Evolutionary conservation across 495 filamentous ascomycete species (phyloP), one percentile per base, ranked within the genome.

Genomic region (Xanthoparmelia taractica): DNA sequence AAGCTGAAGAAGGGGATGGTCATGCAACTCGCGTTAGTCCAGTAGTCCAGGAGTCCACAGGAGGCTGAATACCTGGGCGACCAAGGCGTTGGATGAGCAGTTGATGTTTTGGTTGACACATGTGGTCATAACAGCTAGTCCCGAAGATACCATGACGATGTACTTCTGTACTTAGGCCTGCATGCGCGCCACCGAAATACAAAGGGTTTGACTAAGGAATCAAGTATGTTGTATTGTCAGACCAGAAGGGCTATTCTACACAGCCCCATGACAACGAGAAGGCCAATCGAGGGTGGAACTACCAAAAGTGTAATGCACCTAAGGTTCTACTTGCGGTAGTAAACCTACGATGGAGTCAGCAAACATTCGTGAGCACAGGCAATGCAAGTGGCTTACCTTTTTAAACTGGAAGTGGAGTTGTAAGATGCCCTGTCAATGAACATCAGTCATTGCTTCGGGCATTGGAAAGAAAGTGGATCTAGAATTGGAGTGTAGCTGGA

Each of bases 341-440:
- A 88, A 56, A 87, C 82, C 84, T 87, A 74, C 62, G 15, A 64
- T 57, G 62, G 48, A 66, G 73, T 84, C 65, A 84, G 78, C 61
- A 69, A 56, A 43, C 11, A 15, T 33, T 59, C 13, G 43, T 8
- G 3, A 57, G 29, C 10, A 54, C 5, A 54, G 56, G n/a, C n/a
- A 25, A 33, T 27, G 34, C 27, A 59, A 54, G 41, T 47, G 40
- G 23, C 71, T 56, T 70, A 86, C 84, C 73, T 86, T 92, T 74
- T 97, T 97, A 79, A 97, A 96, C 73, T 97, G 91, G 74, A 99
- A 98, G 74, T 97, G 94, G 40, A 99, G 79, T 78, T 97, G 92
- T 37, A 99, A 80, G 70, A 99, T 96, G 40, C 94, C 95, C 89
- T 95, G 63, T 54, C 4, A 11, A 33, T 17, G 63, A 23, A 48